Conservation (phyloP, 2,329 filamentous ascomycete species). For the Colletotrichum trifolii region DNA sequence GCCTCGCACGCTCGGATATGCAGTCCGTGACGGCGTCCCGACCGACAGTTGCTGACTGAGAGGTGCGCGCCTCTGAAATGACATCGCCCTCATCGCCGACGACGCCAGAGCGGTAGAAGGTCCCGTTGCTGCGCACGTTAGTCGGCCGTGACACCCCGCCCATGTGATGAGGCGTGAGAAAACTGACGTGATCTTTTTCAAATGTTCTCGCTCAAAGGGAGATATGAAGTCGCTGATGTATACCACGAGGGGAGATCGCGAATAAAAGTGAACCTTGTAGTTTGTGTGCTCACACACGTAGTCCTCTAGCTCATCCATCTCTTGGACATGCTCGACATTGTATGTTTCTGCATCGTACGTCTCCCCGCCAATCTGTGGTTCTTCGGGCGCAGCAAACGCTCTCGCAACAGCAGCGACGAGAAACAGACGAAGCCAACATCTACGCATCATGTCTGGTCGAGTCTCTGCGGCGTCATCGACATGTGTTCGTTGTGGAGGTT, state of each 20-base stretch:
- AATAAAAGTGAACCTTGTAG: constrained; percentile 47
- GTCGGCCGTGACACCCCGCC: background rate
- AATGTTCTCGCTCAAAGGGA: constrained; percentile 47
- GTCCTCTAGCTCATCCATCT: constrained; percentile 20
- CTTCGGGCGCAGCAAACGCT: too few species aligned
- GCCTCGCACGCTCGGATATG: constrained; percentile 51
- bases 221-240: constrained; percentile 53
- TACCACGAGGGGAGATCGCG: constrained; percentile 51
- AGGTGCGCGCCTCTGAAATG: constrained; percentile 45
- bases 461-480: too few species aligned
- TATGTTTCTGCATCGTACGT: too few species aligned
- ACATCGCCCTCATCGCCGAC: constrained; percentile 44
- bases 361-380: too few species aligned
- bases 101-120: constrained; percentile 50
- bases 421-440: too few species aligned
- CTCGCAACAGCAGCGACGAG: too few species aligned
- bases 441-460: too few species aligned
- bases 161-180: background rate
- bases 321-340: too few species aligned
- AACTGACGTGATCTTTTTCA: constrained; percentile 48
- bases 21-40: constrained; percentile 49
- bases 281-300: constrained; percentile 45
- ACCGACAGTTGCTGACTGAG: constrained; percentile 51
- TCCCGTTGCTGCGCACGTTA: constrained; percentile 45
- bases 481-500: too few species aligned